A percentile compares a stretch with the other conserved stretches of the same genome.
These are phyloP conservation scores for Eutrema yunnanense DNA, from an alignment of 345 rosid genomes.

Conservation along the genomic window DNA sequence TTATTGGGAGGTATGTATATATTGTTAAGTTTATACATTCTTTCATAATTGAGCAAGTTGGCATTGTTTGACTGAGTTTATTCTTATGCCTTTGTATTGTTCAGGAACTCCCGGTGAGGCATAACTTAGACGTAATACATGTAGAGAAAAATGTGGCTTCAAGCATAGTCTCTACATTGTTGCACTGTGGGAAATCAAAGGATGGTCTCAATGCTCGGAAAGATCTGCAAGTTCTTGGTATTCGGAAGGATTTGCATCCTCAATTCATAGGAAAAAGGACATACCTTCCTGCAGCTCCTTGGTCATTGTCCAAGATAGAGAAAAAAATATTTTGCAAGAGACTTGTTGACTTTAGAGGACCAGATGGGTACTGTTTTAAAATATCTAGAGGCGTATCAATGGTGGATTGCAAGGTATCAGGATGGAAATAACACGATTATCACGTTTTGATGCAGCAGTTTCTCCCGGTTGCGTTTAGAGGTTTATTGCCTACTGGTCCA, in stretches of 20 bases:
- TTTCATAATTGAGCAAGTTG: background rate
- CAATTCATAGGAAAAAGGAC: background rate
- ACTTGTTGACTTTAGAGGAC: too few species aligned
- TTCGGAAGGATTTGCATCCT: background rate
- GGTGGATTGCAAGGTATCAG: background rate
- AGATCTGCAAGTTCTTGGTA: background rate
- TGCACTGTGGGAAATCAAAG: background rate
- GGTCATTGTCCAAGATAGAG: background rate
- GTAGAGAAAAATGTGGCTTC: background rate
- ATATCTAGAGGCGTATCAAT: background rate
- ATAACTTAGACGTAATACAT: background rate
- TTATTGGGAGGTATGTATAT: background rate
- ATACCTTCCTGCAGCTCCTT: background rate
- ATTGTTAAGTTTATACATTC: background rate
- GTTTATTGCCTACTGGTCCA: background rate
- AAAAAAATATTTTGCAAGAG: background rate
- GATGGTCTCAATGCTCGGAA: background rate
- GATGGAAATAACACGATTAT: background rate
- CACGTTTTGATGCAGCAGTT: background rate
- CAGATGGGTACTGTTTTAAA: too few species aligned
- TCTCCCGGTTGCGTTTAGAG: background rate
- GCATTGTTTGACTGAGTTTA: background rate
- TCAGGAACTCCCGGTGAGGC: background rate
- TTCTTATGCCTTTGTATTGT: background rate
- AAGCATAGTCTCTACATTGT: background rate